phyloP scores from a whole-genome alignment of 176 grass and related monocot genomes.

The Bonia amplexicaulis region DNA sequence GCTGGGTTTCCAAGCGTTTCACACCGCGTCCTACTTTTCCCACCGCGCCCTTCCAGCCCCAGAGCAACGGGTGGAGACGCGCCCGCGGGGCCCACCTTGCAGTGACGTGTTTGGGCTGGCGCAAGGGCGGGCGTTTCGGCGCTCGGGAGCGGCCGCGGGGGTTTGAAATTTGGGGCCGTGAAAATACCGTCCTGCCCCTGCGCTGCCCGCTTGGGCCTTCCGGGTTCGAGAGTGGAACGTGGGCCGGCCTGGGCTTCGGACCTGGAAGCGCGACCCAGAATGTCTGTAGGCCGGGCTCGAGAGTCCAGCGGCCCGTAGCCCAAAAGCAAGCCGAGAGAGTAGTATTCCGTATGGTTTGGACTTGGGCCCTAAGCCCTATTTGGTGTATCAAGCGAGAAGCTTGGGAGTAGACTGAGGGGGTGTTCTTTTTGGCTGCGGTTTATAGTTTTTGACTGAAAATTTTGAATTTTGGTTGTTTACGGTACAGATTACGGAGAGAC shows the following conservation, averaged over 20 bases:
- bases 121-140: neutral
- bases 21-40: neutral
- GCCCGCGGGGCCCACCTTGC: neutral
- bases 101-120: accelerated
- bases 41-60: neutral
- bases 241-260: too few species aligned
- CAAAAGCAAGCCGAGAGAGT: neutral
- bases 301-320: neutral
- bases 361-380: neutral
- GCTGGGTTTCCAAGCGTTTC: neutral
- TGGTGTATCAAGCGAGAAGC: neutral
- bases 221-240: too few species aligned
- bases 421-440: too few species aligned
- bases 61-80: too few species aligned
- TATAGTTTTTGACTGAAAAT: too few species aligned
- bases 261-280: too few species aligned
- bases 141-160: neutral
- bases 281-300: neutral
- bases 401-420: too few species aligned
- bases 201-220: neutral
- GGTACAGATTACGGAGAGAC: too few species aligned
- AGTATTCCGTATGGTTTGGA: neutral
- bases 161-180: conserved; percentile 11
- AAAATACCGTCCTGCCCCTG: conserved; percentile 13
- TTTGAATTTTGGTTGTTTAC: too few species aligned